Conservation (phyloP, 108 stramenopile genomes). For the Stephanodiscus minutulus region DNA sequence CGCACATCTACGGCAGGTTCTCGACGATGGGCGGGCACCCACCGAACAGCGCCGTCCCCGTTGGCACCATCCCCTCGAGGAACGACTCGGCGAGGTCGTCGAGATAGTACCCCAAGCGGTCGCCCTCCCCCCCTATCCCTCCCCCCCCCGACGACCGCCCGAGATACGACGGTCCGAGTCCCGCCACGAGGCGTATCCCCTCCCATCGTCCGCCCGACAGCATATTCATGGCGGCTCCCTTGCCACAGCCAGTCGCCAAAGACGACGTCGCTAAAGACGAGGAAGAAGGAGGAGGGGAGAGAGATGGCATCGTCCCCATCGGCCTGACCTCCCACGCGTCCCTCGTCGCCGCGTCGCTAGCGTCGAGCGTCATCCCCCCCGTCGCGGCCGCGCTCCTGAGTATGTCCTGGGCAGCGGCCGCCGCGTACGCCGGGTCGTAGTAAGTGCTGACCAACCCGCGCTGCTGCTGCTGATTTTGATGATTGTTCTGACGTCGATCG, state of each 20-base stretch:
- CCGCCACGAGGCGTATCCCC: slow-evolving; percentile 33
- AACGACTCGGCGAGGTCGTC: slow-evolving; percentile 78
- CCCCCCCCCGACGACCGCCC: slow-evolving; percentile 34
- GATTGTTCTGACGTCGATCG: slow-evolving; percentile 5
- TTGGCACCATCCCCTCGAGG: slow-evolving; percentile 61
- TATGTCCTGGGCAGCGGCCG: slow-evolving; percentile 45
- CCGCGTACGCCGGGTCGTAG: slow-evolving; percentile 45
- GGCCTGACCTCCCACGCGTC: slow-evolving; percentile 34
- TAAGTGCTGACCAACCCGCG: slow-evolving; percentile 35
- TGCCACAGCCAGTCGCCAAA: no score
- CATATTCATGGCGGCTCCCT: slow-evolving; percentile 27
- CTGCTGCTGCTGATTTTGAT: neutral
- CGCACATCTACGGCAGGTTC: slow-evolving; percentile 69
- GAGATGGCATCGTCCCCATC: slow-evolving; percentile 31
- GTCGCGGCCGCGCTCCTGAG: slow-evolving; percentile 33
- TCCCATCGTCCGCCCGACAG: slow-evolving; percentile 52
- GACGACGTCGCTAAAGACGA: neutral
- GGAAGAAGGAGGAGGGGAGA: neutral
- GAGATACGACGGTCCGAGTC: no score
- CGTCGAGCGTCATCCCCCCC: slow-evolving; percentile 33
- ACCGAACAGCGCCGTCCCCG: slow-evolving; percentile 70
- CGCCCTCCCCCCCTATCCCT: slow-evolving; percentile 62
- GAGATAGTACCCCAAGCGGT: slow-evolving; percentile 65
- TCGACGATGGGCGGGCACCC: slow-evolving; percentile 76
- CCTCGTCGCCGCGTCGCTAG: slow-evolving; percentile 32